Evolutionary conservation across 1,139 yeast species (phyloP), one percentile per base, ranked within the genome.

Genomic region (Pichia sp.): DNA sequence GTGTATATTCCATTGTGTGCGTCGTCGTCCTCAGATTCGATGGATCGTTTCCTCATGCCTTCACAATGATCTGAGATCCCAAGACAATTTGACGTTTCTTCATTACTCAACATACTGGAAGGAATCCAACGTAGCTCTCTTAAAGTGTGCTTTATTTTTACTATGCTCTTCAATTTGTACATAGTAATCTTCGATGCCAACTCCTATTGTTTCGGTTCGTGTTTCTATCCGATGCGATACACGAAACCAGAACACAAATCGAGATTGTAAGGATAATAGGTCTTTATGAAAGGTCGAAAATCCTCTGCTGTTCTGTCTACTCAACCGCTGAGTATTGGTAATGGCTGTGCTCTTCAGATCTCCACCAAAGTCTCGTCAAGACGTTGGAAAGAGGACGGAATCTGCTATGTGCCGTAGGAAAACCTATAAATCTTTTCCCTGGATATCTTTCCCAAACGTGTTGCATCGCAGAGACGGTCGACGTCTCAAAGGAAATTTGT

Each of bases 201-300:
- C 36, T 31, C 36, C 13, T 12, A 12, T 31, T 31, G 36, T 13
- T 31, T 31, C 28, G 3, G 36, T 31, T 31, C 13, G 16, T 2
- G 16, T 31, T 16, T 31, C 16, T 31, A 16, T 18, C 13, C 13
- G n/a, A 39, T 39, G 6, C 22, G 26, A 39, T 39, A 39, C 42
- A 39, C 42, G 42, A 39, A 39, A 39, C 42, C n/a, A 9, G 10
- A 39, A 39, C 23, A 22, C 42, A 39, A 39, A 21, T 31, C 10
- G 36, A 31, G 36, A 31, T 31, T 12, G 7, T 31, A 10, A 6
- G 16, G 36, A 31, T 5, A 13, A 31, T 5, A n/a, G n/a, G n/a
- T n/a, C n/a, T n/a, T n/a, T n/a, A n/a, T n/a, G n/a, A n/a, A n/a
- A n/a, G n/a, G n/a, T n/a, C n/a, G n/a, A n/a, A n/a, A n/a, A n/a